Evolutionary conservation across 2,329 filamentous ascomycete species (phyloP), one percentile per base, ranked within the genome.

Genomic region (Podosphaera fusca): DNA sequence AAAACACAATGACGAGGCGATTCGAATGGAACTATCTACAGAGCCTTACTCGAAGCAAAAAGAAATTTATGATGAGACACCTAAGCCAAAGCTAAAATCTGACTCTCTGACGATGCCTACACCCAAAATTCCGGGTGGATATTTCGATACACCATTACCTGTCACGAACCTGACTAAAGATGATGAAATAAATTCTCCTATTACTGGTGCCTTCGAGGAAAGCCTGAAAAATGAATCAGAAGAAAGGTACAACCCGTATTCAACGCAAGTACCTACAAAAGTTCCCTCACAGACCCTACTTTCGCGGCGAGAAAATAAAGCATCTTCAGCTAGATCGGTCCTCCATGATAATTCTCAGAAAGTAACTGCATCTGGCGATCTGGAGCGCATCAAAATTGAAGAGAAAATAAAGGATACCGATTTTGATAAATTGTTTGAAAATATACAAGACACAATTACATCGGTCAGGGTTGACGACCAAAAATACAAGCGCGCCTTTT

Each of bases 81-180:
- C 63, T 9, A 58, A 53, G 45, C 60, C 60, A 14, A 58, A 53
- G 45, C 60, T 60, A 38, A 62, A 61, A 42, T 34, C 45, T 29
- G 59, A 65, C 55, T 59, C 60, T n/a, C 55, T 64, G 35, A 56
- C 62, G 8, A 57, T 63, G 52, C 63, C 63, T 45, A 67, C 65
- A 30, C 65, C 65, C 14, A 63, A 58, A 58, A 64, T 67, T 9
- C 64, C 62, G 33, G 65, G 65, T 36, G 65, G 64, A 29, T 67
- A 59, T 46, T 62, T 67, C n/a, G 64, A 66, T 30, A 67, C 65
- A 33, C 65, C 72, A 2, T 68, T 64, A 52, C 68, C 63, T 42
- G 7, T 38, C 14, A 2, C 10, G 29, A 35, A 62, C 36, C 62
- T 66, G 30, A 61, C 35, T 10, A 38, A 38, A 38, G 10, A 10